Evolutionary conservation across 805 yeast species (phyloP).

Genomic region (Candida parachauliodes): DNA sequence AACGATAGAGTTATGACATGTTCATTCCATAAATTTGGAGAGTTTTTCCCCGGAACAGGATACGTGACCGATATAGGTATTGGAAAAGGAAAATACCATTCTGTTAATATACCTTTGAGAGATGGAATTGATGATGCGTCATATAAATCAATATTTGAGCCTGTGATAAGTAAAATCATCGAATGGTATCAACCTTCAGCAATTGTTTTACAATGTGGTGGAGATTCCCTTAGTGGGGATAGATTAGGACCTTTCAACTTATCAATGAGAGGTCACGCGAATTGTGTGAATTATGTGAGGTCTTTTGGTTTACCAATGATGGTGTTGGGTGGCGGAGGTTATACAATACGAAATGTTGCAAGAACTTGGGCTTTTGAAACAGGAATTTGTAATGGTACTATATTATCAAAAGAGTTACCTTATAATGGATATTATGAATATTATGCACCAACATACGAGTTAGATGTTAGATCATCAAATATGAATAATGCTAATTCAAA

Average conservation of each 20-base stretch:
- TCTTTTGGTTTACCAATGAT: conserved; percentile 83
- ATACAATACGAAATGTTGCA: conserved; percentile 95
- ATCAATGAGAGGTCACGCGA: conserved; percentile 92
- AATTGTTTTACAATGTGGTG: conserved; percentile 95
- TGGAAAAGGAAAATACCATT: conserved; percentile 84
- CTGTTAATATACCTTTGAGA: conserved; percentile 87
- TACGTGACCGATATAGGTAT: conserved; percentile 86
- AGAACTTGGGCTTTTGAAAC: conserved; percentile 95
- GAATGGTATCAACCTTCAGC: conserved; percentile 94
- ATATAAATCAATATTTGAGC: conserved; percentile 83
- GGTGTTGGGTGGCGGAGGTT: conserved; percentile 98
- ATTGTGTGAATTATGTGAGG: conserved; percentile 85
- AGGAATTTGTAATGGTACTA: conserved; percentile 76
- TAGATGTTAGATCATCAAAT: conserved; percentile 91
- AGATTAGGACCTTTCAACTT: conserved; percentile 93
- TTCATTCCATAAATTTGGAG: conserved; percentile 94
- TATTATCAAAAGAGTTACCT: conserved; percentile 73
- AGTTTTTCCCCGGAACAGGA: conserved; percentile 97
- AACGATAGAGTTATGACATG: conserved; percentile 96
- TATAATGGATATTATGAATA: conserved; percentile 96
- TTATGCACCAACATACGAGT: conserved; percentile 93
- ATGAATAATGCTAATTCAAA: conserved; percentile 96
- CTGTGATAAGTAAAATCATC: conserved; percentile 70
- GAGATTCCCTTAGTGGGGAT: conserved; percentile 95
- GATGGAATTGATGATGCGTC: conserved; percentile 96